A percentile compares a stretch with the other conserved stretches of the same genome.
Conservation (phyloP, 371 early-diverging fungal species). For the Mortierella sp. region DNA sequence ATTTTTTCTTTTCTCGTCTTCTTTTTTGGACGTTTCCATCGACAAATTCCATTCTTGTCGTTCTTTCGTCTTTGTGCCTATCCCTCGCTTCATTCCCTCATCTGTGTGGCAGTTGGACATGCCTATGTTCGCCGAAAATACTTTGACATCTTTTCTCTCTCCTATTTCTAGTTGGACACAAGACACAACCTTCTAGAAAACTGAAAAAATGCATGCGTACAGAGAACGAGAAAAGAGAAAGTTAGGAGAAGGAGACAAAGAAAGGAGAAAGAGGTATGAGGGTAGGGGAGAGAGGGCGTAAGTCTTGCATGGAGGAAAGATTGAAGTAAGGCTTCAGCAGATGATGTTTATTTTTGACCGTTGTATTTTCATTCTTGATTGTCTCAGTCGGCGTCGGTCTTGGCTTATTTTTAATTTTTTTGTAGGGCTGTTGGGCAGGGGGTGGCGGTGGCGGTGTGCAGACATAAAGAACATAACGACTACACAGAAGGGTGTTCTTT, state of each 20-base stretch:
- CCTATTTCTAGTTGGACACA: neutral
- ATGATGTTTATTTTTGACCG: neutral
- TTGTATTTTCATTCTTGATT: neutral
- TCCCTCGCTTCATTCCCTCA: neutral
- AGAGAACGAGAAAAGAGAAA: neutral
- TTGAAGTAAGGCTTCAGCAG: neutral
- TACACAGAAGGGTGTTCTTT: neutral
- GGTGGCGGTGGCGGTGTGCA: neutral
- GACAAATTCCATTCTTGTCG: neutral
- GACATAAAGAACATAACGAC: neutral
- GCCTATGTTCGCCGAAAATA: neutral
- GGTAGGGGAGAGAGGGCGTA: neutral
- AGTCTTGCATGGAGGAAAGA: neutral
- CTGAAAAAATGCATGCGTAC: neutral
- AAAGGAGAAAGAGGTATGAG: neutral
- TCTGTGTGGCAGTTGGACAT: neutral
- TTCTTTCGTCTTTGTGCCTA: neutral
- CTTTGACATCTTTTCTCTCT: neutral
- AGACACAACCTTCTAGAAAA: neutral
- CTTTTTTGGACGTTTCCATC: neutral
- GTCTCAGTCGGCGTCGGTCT: neutral
- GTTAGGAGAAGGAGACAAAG: neutral
- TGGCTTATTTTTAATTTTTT: neutral
- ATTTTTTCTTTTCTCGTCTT: neutral
- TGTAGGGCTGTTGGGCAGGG: neutral